Conservation (phyloP, 192 early-diverging fungal genomes). For the Coemansia sp. region DNA sequence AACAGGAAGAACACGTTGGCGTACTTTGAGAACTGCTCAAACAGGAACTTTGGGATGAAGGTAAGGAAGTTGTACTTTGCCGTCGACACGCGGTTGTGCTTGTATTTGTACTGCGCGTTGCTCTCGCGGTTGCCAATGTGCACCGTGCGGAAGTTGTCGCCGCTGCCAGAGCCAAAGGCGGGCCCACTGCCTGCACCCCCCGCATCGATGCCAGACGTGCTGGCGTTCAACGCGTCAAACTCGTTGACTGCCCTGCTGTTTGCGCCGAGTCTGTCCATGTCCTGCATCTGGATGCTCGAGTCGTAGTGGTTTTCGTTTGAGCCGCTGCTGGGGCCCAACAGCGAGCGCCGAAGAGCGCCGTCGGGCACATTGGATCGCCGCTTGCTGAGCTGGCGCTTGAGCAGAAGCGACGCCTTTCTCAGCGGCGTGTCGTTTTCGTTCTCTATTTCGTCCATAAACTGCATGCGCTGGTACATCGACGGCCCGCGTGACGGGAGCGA, state of each 20-base stretch:
- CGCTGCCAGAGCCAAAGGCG: conserved; percentile 26
- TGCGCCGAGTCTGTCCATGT: conserved; percentile 9
- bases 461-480: conserved; percentile 50
- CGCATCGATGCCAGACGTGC: background rate
- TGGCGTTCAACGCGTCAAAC: conserved; percentile 1
- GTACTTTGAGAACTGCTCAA: conserved; percentile 98
- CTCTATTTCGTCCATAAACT: conserved; percentile 39
- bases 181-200: background rate
- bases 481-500: conserved; percentile 45
- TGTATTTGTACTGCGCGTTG: conserved; percentile 76
- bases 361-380: conserved; percentile 33
- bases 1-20: conserved; percentile 99
- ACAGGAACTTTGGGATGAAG: conserved; percentile 93
- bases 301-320: conserved; percentile 13
- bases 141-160: conserved; percentile 65
- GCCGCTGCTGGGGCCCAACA: conserved; percentile 19
- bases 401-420: conserved; percentile 27
- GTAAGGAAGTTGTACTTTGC: conserved; percentile 94
- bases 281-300: conserved; percentile 25
- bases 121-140: conserved; percentile 80
- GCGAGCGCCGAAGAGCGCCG: conserved; percentile 23
- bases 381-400: conserved; percentile 48
- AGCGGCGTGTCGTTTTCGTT: conserved; percentile 41
- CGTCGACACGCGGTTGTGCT: conserved; percentile 92
- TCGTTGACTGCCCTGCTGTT: background rate